Base-by-base conservation (phyloP, 1,284 basidiomycete species). In the Naganishia liquefaciens region DNA sequence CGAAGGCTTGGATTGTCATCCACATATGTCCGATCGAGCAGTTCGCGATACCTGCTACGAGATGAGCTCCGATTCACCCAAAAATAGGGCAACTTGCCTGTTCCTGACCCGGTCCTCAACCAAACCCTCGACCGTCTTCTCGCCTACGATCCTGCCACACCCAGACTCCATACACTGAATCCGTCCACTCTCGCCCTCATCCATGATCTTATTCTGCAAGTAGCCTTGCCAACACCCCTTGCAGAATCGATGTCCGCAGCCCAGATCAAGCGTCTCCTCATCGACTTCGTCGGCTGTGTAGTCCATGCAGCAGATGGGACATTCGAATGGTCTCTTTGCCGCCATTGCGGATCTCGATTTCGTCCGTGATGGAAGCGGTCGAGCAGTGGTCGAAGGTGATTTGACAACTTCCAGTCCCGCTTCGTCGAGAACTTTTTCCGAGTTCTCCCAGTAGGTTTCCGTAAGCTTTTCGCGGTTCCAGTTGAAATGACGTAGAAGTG, bases 401-500 rank as follows among this genome's bases (percentile, higher is more conserved):
- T 72, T 65, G 19, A 75, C 73, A 5, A 79, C 78, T 6, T 77
- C 77, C 2, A 83, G 76, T 21, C 93, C 93, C 0, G 92, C 90
- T 9, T 86, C 84, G 27, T 84, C 82, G 46, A 88, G 84, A 5
- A 93, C 84, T 10, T 81, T 80, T 19, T 86, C 82, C 0, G 90
- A 84, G 69, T 91, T 89, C 72, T 93, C 93, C 91, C 94, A 93
- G 79, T 91, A 96, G 76, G 89, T 88, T 81, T 96, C 91, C 69
- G 91, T 91, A n/a, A 98, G 84, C 66, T 88, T 88, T 79, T 99
- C 95, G 75, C 91, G 91, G 83, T 99, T 98, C 95, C 95, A 99
- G 53, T 84, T 83, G 82, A 90, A 87, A 80, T 93, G 83, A 37
- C 93, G 87, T 53, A 99, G 82, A 6, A 99, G 83, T 52, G 94